phyloP scores from a whole-genome alignment of 148 eudicot species.

The Polygonum aviculare region DNA sequence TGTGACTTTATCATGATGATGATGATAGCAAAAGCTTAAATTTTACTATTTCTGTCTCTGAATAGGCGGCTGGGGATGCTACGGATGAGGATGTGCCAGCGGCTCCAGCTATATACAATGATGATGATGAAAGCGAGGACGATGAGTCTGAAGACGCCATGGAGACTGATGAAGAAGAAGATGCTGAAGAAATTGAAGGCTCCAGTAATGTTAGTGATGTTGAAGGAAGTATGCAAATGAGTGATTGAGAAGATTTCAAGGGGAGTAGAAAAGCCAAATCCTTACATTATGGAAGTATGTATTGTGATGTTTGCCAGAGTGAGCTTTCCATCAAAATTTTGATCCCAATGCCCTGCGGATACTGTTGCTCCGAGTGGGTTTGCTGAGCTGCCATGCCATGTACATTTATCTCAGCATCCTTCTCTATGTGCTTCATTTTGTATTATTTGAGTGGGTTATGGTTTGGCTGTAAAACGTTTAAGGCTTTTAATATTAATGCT shows the following conservation, averaged over 20 bases:
- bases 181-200: slow-evolving; percentile 28
- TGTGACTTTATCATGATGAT: neutral
- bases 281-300: neutral
- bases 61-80: slow-evolving; percentile 52
- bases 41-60: neutral
- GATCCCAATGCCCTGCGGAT: neutral
- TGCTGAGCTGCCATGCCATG: no score
- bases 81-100: slow-evolving; percentile 34
- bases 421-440: no score
- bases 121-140: slow-evolving; percentile 69
- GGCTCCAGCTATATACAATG: slow-evolving; percentile 43
- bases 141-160: slow-evolving; percentile 55
- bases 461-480: no score
- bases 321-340: neutral
- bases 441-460: no score
- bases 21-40: neutral
- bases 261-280: neutral
- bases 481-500: no score
- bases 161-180: slow-evolving; percentile 70
- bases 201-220: slow-evolving; percentile 46
- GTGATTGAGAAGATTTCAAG: slow-evolving; percentile 19
- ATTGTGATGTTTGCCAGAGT: neutral
- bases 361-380: no score
- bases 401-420: no score
- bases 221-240: slow-evolving; percentile 41